Evolutionary conservation across 176 grass and related monocot genomes (phyloP), one percentile per base, ranked within the genome.

Genomic region (Triticum monococcum): DNA sequence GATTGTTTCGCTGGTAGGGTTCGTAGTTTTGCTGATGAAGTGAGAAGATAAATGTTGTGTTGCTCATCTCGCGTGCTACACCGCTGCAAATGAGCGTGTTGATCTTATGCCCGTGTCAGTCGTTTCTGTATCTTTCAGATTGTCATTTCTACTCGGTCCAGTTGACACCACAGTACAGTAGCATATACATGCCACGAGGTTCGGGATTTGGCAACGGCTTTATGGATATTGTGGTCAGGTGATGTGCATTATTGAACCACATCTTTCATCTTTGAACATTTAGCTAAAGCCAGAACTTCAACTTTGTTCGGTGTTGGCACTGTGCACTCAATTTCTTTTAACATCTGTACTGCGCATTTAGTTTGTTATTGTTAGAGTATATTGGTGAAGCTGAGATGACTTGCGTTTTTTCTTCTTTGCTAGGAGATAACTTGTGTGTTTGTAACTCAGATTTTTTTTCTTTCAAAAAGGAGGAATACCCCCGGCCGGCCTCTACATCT

Each of bases 1-100:
- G 78, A 25, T 91, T 78, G 43, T 87, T 87, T 86, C 89, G 84
- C 64, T 94, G 54, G 50, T 92, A 79, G 87, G 87, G 43, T 90
- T 93, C 67, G 62, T 88, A 28, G 8, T 89, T 87, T 75, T 91
- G 57, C 46, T 95, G 32, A 38, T 94, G 43, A 92, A 90, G 52
- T 97, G 85, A 92, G 40, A 52, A 31, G 25, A 59, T 59, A 18
- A 20, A 60, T 72, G 5, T 10, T 25, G 37, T 71, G 5, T 10
- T 33, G 38, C 28, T 69, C 71, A 50, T 81, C 6, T 50, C 23
- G 22, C 28, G 50, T 54, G 50, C 50, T 16, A 62, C 62, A 50
- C 35, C 48, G 11, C 36, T 54, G 23, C 13, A 83, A 43, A 50
- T 50, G 50, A 45, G 54, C 45, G 81, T 46, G 16, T 54, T 54